Evolutionary conservation across 2,329 filamentous ascomycete species (phyloP).

Genomic region (Orbilia brochopaga): DNA sequence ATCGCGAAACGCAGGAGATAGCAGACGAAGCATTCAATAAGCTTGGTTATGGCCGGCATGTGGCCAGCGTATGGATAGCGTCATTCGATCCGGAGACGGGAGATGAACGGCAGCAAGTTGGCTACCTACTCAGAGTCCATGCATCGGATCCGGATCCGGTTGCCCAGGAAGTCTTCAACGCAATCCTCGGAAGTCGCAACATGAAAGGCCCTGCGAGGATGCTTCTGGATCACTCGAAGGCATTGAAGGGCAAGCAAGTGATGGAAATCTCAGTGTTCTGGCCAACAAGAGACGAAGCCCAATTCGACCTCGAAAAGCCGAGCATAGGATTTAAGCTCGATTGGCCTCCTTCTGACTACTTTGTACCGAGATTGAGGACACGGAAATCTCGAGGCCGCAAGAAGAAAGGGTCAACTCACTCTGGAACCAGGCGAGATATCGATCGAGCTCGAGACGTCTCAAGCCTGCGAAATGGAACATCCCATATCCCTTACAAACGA

Average conservation of each 20-base stretch:
- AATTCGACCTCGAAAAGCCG: background rate
- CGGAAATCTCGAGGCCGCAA: no score
- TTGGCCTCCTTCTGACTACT: no score
- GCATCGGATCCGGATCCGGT: background rate
- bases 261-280: constrained; percentile 9
- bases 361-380: no score
- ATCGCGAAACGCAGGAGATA: background rate
- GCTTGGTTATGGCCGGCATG: no score
- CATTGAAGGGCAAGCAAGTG: constrained; percentile 9
- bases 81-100: no score
- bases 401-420: no score
- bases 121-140: constrained; percentile 1
- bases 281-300: background rate
- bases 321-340: background rate
- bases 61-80: no score
- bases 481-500: no score
- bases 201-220: constrained; percentile 7
- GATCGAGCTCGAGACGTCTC: no score
- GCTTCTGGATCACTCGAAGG: constrained; percentile 15
- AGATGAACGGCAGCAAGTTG: no score
- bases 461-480: no score
- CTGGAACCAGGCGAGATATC: no score
- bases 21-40: background rate
- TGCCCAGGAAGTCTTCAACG: constrained; percentile 18
- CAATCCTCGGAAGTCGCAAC: constrained; percentile 14